Evolutionary conservation across 257 asterid species (phyloP).

Genomic region (Ehretia macrophylla): DNA sequence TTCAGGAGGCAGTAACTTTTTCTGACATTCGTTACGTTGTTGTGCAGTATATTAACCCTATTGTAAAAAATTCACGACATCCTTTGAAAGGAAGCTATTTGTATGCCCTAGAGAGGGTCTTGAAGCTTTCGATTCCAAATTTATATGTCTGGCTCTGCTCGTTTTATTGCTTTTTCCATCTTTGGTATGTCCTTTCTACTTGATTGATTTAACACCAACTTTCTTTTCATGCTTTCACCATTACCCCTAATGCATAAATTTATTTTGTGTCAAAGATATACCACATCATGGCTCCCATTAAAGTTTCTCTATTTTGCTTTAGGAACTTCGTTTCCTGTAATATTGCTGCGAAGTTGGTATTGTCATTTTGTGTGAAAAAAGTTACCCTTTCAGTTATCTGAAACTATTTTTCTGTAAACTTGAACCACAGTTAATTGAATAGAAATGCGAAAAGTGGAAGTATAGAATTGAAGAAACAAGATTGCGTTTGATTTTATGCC

Average conservation of each 20-base stretch:
- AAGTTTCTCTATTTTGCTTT: too few species aligned
- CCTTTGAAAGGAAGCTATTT: constrained; percentile 87
- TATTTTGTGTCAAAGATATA: too few species aligned
- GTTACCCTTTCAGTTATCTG: too few species aligned
- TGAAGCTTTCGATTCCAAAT: constrained; percentile 97
- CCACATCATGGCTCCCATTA: too few species aligned
- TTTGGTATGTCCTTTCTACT: constrained; percentile 69
- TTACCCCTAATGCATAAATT: constrained; percentile 3
- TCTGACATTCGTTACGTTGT: constrained; percentile 10
- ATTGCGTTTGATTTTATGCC: too few species aligned
- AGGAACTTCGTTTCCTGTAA: too few species aligned
- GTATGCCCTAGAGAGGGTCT: constrained; percentile 84
- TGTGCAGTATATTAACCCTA: constrained; percentile 94
- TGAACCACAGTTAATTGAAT: too few species aligned
- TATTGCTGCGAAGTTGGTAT: too few species aligned
- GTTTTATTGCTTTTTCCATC: constrained; percentile 95
- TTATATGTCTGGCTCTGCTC: constrained; percentile 99
- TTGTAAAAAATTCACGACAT: constrained; percentile 88
- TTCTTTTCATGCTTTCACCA: constrained; percentile 6
- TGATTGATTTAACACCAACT: constrained; percentile 9
- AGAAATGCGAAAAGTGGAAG: too few species aligned
- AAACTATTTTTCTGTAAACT: too few species aligned
- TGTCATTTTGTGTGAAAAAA: too few species aligned
- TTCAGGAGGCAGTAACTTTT: not conserved
- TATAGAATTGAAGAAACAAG: too few species aligned